Conservation (phyloP, 768 basidiomycete species). For the Pulveroboletus sp. region DNA sequence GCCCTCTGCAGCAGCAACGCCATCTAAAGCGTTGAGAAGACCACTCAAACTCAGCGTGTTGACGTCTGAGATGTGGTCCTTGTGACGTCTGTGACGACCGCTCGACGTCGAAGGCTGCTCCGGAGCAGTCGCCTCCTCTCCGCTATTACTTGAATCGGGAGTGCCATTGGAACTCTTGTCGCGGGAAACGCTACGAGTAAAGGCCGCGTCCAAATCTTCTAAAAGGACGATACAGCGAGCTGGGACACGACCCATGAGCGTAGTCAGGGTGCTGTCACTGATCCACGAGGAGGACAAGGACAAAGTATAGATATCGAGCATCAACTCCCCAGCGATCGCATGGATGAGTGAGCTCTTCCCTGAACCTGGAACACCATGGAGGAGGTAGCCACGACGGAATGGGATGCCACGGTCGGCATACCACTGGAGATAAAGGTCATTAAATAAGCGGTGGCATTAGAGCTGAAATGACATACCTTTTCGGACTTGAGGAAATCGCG, state of each 20-base stretch:
- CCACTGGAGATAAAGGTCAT: constrained; percentile 47
- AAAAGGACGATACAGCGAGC: constrained; percentile 81
- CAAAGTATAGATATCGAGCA: constrained; percentile 89
- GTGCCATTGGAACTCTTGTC: constrained; percentile 49
- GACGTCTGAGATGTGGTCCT: constrained; percentile 65
- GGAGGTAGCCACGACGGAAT: constrained; percentile 82
- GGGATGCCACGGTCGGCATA: constrained; percentile 92
- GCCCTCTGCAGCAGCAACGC: constrained; percentile 83
- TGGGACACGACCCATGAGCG: constrained; percentile 83
- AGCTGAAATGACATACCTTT: constrained; percentile 44
- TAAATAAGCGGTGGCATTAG: not conserved
- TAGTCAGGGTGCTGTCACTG: constrained; percentile 79
- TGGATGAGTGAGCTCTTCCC: constrained; percentile 87
- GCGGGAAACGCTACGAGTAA: constrained; percentile 69
- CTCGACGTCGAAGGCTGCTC: constrained; percentile 31
- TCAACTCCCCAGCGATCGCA: constrained; percentile 81
- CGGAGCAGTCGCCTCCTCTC: constrained; percentile 29
- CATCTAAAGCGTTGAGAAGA: constrained; percentile 79
- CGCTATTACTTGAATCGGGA: constrained; percentile 34
- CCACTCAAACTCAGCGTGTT: constrained; percentile 81
- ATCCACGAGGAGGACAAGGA: constrained; percentile 85
- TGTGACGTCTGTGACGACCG: constrained; percentile 42
- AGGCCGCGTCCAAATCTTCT: constrained; percentile 89
- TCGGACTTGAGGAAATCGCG: constrained; percentile 81
- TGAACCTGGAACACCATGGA: constrained; percentile 80